Percentiles rank a stretch among this genome's conserved stretches.
Evolutionary conservation across 2,329 filamentous ascomycete genomes (phyloP).

Genomic region (Penicillium janthinellum): DNA sequence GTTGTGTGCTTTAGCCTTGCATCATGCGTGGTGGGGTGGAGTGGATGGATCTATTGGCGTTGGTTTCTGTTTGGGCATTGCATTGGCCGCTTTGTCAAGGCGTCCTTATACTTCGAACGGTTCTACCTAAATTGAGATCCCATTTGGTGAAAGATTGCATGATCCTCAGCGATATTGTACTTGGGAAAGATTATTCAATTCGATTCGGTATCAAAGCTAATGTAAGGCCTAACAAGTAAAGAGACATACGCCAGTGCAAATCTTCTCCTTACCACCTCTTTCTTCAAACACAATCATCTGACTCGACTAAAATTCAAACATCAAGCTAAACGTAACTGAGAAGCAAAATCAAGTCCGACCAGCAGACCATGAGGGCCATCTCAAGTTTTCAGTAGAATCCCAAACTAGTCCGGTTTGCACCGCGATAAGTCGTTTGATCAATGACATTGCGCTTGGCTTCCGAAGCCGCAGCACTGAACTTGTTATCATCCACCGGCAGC

Average conservation of each 20-base stretch:
- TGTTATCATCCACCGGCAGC: conserved; percentile 30
- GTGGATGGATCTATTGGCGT: neutral
- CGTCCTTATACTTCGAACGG: neutral
- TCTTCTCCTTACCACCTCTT: neutral
- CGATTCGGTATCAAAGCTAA: conserved; percentile 7
- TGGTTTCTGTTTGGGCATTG: neutral
- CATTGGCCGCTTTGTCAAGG: neutral
- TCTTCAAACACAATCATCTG: conserved; percentile 11
- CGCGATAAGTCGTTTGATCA: conserved; percentile 33
- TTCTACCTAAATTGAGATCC: neutral
- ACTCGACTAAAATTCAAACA: too few relatives aligned
- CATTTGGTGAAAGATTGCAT: neutral
- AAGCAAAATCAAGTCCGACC: conserved; percentile 22
- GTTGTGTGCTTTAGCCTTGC: neutral
- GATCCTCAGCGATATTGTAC: neutral
- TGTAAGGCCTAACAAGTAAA: neutral
- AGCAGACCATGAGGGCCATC: conserved; percentile 21
- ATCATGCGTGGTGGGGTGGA: neutral
- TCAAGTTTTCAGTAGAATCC: conserved; percentile 17
- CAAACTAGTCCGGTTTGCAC: conserved; percentile 35
- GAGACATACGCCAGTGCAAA: neutral
- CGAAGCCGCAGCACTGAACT: conserved; percentile 1
- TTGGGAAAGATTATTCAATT: conserved; percentile 1
- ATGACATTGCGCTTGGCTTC: conserved; percentile 19
- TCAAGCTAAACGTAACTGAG: conserved; percentile 9